Conservation (phyloP, 139 green algal genomes). For the Chlamydomonas schloesseri region DNA sequence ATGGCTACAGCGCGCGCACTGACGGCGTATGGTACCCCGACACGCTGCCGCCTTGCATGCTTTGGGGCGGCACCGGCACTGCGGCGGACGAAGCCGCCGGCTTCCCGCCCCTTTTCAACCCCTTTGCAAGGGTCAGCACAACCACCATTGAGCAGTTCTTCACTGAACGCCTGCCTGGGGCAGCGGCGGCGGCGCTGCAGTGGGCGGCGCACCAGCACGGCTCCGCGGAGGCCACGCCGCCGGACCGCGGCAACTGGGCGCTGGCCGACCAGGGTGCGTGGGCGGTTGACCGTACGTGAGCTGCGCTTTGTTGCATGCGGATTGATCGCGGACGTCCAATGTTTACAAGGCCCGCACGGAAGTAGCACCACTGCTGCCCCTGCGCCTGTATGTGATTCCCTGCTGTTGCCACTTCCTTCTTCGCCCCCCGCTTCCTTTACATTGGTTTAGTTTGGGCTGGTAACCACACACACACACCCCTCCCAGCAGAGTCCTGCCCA, state of each 20-base stretch:
- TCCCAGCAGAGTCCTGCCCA: no score
- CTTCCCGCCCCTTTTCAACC: constrained; percentile 49
- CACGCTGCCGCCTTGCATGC: constrained; percentile 32
- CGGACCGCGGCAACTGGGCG: constrained; percentile 54
- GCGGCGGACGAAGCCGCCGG: constrained; percentile 1
- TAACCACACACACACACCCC: no score
- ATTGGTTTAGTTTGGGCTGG: no score
- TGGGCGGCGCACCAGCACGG: constrained; percentile 52
- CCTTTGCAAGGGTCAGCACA: background rate
- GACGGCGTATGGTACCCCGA: constrained; percentile 70
- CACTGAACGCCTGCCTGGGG: constrained; percentile 51
- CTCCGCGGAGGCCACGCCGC: background rate
- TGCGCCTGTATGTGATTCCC: no score
- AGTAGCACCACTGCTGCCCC: no score
- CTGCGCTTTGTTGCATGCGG: no score
- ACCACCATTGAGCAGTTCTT: constrained; percentile 17
- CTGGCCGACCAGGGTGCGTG: constrained; percentile 49
- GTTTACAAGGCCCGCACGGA: no score
- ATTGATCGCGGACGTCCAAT: no score
- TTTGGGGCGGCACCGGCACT: constrained; percentile 54
- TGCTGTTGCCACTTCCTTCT: no score
- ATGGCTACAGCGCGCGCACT: constrained; percentile 1
- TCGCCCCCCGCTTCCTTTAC: no score
- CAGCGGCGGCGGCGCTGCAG: constrained; percentile 38
- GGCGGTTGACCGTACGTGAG: no score